These are phyloP conservation scores for Erodium moschatum DNA, from an alignment of 441 rosid genomes.

Conservation along the genomic window DNA sequence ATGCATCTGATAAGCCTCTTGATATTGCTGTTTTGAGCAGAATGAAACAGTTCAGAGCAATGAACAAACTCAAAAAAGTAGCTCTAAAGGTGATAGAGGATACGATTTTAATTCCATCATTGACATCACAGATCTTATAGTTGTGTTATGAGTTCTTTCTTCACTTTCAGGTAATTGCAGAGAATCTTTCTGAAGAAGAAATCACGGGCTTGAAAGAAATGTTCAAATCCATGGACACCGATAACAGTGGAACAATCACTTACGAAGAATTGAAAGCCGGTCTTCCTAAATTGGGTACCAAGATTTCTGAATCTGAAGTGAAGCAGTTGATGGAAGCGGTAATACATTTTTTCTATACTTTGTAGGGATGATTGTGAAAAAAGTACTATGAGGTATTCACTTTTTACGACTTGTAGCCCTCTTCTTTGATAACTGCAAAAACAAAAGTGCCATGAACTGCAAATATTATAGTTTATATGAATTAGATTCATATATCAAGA, in stretches of 20 bases:
- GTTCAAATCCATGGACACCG: constrained; percentile 68
- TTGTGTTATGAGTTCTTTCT: background rate
- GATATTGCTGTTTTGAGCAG: constrained; percentile 64
- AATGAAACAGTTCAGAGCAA: constrained; percentile 71
- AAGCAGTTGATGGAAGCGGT: constrained; percentile 66
- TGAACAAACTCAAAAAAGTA: constrained; percentile 71
- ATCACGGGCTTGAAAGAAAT: constrained; percentile 64
- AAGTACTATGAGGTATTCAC: too few species aligned
- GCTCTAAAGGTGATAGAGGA: constrained; percentile 43
- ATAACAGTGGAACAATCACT: constrained; percentile 42
- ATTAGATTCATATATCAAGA: too few species aligned
- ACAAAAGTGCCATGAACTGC: too few species aligned
- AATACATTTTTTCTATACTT: constrained; percentile 12
- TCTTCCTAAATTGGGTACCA: constrained; percentile 52
- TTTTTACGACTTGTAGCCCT: too few species aligned
- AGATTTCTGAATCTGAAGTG: constrained; percentile 56
- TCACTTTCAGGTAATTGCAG: constrained; percentile 48
- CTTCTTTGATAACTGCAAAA: too few species aligned
- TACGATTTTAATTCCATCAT: too few species aligned
- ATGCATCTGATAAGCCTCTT: constrained; percentile 72
- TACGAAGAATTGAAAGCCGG: constrained; percentile 40
- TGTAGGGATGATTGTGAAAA: too few species aligned
- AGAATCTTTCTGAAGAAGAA: constrained; percentile 67
- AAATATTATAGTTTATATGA: too few species aligned
- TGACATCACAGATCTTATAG: too few species aligned